phyloP scores from a whole-genome alignment of 495 filamentous ascomycete species.

The Tirmania nivea region DNA sequence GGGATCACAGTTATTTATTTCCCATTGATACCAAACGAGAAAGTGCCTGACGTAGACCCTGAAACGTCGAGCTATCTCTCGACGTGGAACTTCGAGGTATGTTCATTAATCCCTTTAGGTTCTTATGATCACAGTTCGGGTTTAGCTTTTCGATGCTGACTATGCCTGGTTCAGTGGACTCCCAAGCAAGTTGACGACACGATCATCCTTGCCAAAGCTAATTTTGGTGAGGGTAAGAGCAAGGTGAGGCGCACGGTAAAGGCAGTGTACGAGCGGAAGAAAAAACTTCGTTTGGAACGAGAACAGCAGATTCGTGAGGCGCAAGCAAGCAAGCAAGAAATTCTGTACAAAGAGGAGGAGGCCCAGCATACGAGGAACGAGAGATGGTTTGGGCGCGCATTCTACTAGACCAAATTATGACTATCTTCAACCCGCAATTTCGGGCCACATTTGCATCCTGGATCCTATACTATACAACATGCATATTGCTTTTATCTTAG shows the following conservation, averaged over 20 bases:
- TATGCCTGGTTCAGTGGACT: constrained; percentile 32
- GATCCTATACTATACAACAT: too few relatives aligned
- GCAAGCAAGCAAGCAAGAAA: constrained; percentile 25
- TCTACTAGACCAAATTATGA: neutral
- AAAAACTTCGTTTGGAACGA: constrained; percentile 36
- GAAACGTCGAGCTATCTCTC: constrained; percentile 61
- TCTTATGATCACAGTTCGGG: neutral
- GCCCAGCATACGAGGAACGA: constrained; percentile 4
- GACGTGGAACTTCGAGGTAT: constrained; percentile 80
- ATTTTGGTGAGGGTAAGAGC: constrained; percentile 60
- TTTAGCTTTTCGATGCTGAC: too few relatives aligned
- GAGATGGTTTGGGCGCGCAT: constrained; percentile 12
- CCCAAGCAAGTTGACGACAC: constrained; percentile 66
- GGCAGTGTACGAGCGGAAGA: constrained; percentile 87
- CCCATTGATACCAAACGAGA: constrained; percentile 63
- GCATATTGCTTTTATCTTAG: too few relatives aligned
- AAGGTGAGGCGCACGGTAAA: constrained; percentile 55
- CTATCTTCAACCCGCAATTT: too few relatives aligned
- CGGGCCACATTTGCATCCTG: too few relatives aligned
- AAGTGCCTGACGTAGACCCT: constrained; percentile 59
- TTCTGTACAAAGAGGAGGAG: constrained; percentile 15
- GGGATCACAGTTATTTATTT: constrained; percentile 83
- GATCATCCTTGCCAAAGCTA: constrained; percentile 60
- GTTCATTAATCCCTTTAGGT: neutral
- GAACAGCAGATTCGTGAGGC: constrained; percentile 29